Conservation (phyloP, 2,329 filamentous ascomycete species). For the Arachnomyces sp. region DNA sequence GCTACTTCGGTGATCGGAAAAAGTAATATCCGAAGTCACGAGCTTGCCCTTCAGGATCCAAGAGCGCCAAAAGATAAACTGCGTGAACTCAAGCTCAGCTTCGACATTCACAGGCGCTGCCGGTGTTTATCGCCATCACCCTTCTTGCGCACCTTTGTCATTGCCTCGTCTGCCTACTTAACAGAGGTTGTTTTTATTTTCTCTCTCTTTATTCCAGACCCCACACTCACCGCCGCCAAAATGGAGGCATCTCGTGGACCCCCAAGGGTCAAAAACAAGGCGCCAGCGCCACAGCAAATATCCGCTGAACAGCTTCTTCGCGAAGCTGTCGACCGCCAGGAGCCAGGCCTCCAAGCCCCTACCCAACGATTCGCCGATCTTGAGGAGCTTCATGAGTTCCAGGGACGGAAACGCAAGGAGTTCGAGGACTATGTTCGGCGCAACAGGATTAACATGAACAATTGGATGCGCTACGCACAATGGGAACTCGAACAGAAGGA, state of each 20-base stretch:
- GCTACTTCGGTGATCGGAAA: neutral
- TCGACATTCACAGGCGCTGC: neutral
- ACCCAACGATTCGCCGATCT: slow-evolving; percentile 93
- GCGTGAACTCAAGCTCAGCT: neutral
- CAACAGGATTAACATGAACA: slow-evolving; percentile 92
- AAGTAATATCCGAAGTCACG: neutral
- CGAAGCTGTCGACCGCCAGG: slow-evolving; percentile 94
- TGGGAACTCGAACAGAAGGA: slow-evolving; percentile 99
- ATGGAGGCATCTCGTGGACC: slow-evolving; percentile 92
- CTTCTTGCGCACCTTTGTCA: neutral
- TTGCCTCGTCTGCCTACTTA: no score
- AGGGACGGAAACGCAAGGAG: slow-evolving; percentile 89
- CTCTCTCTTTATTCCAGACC: slow-evolving; percentile 2
- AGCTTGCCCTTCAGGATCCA: neutral
- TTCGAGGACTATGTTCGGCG: slow-evolving; percentile 97
- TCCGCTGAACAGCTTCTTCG: slow-evolving; percentile 94
- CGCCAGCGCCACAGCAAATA: slow-evolving; percentile 80
- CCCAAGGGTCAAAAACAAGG: slow-evolving; percentile 98
- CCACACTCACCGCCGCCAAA: slow-evolving; percentile 21
- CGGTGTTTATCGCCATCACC: neutral
- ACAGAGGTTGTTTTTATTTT: neutral
- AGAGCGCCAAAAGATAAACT: neutral
- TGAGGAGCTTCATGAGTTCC: slow-evolving; percentile 95
- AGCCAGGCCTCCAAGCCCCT: slow-evolving; percentile 76
- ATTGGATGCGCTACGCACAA: slow-evolving; percentile 95